Evolutionary conservation across 192 early-diverging fungal species (phyloP).

Genomic region (Coemansia sp.): DNA sequence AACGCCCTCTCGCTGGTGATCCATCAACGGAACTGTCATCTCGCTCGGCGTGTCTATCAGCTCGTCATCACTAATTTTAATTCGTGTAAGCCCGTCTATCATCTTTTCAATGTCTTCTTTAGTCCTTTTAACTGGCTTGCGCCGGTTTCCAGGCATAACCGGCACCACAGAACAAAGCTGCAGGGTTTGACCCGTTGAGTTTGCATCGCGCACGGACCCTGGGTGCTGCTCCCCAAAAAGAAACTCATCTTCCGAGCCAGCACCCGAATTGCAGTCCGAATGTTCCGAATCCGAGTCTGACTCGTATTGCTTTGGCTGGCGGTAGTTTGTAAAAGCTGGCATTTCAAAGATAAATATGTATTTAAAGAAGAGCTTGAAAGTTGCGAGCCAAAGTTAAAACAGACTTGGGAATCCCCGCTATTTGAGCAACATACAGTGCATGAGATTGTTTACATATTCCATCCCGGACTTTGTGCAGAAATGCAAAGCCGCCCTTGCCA

Average conservation of each 20-base stretch:
- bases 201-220: too few species aligned
- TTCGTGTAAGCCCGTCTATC: slow-evolving; percentile 7
- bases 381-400: slow-evolving; percentile 36
- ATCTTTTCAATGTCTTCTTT: not conserved
- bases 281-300: too few species aligned
- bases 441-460: slow-evolving; percentile 67
- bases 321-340: too few species aligned
- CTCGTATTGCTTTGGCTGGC: too few species aligned
- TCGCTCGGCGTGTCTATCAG: slow-evolving; percentile 50
- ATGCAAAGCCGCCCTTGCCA: slow-evolving; percentile 49
- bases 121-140: not conserved
- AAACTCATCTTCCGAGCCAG: too few species aligned
- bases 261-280: too few species aligned
- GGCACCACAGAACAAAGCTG: too few species aligned
- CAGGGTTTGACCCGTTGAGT: too few species aligned
- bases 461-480: slow-evolving; percentile 61
- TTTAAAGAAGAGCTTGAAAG: not conserved
- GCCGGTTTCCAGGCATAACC: too few species aligned
- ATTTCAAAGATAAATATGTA: not conserved
- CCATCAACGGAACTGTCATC: slow-evolving; percentile 46
- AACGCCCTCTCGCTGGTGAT: slow-evolving; percentile 61
- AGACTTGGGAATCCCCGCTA: slow-evolving; percentile 62
- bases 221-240: too few species aligned
- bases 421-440: slow-evolving; percentile 69
- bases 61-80: slow-evolving; percentile 2